Percentiles rank a stretch among this genome's conserved stretches.
These are phyloP conservation scores for Saposhnikovia divaricata DNA, from an alignment of 129 eudicot genomes.

Conservation along the genomic window DNA sequence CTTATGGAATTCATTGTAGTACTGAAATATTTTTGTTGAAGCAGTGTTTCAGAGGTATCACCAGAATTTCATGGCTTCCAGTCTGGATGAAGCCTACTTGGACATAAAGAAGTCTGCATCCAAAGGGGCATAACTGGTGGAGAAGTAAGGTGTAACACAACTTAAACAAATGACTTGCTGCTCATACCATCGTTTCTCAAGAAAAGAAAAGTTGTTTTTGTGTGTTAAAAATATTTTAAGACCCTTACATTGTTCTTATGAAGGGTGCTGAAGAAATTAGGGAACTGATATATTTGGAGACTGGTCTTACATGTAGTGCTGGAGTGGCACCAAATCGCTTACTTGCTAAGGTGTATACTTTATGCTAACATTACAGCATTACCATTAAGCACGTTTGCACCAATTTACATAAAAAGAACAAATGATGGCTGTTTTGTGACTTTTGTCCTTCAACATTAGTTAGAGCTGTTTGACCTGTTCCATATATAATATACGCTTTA, in stretches of 20 bases:
- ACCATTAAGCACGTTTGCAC: neutral
- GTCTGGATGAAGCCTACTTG: conserved; percentile 93
- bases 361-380: conserved; percentile 9
- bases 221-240: conserved; percentile 4
- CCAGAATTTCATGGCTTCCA: too few relatives aligned
- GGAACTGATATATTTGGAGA: conserved; percentile 49
- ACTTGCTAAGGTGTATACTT: conserved; percentile 76
- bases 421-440: neutral
- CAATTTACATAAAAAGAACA: neutral
- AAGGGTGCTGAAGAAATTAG: conserved; percentile 94
- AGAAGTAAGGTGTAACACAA: conserved; percentile 50
- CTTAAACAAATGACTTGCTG: neutral
- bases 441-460: neutral
- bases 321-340: conserved; percentile 94
- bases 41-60: too few relatives aligned
- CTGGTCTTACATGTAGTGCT: conserved; percentile 98
- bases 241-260: conserved; percentile 1
- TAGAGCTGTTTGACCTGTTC: neutral
- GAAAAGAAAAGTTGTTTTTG: neutral
- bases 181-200: neutral
- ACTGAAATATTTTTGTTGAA: too few relatives aligned
- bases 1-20: too few relatives aligned
- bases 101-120: conserved; percentile 71
- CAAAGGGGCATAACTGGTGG: conserved; percentile 55
- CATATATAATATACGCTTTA: neutral